These are phyloP conservation scores for Euptelea pleiosperma DNA, from an alignment of 164 flowering plant species.

Conservation along the genomic window DNA sequence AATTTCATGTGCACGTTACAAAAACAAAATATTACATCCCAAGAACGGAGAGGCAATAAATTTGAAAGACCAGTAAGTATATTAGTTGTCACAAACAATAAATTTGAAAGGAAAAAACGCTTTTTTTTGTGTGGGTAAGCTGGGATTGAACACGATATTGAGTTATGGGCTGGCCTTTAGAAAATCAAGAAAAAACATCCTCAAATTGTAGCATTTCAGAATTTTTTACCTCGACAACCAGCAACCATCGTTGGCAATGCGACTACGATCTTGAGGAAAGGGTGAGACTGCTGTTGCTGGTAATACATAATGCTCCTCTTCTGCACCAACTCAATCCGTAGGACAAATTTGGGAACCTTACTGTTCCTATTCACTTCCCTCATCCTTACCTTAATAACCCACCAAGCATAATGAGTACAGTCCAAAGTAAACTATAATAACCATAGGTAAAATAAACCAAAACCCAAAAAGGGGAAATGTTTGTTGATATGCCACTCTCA, in stretches of 20 bases:
- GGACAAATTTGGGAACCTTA: conserved; percentile 54
- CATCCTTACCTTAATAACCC: conserved; percentile 60
- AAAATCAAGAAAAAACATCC: too few relatives aligned
- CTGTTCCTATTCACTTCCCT: conserved; percentile 65
- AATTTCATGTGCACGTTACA: too few relatives aligned
- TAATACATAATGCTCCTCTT: conserved; percentile 93
- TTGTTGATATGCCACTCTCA: not conserved
- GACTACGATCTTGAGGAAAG: conserved; percentile 94
- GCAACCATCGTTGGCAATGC: conserved; percentile 95
- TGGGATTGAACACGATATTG: too few relatives aligned
- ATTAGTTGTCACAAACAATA: too few relatives aligned
- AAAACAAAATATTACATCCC: too few relatives aligned
- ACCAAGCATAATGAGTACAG: conserved; percentile 11
- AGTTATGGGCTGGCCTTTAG: too few relatives aligned
- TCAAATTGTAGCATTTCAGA: not conserved
- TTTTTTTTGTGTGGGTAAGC: too few relatives aligned
- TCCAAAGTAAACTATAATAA: not conserved
- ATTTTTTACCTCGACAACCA: conserved; percentile 73
- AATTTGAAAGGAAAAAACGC: too few relatives aligned
- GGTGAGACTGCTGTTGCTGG: conserved; percentile 70
- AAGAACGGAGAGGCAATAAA: too few relatives aligned
- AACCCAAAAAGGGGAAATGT: not conserved
- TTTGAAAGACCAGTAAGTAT: too few relatives aligned
- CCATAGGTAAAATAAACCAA: not conserved
- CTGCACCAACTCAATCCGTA: conserved; percentile 70